phyloP scores from a whole-genome alignment of 108 stramenopile genomes.

The Nannochloropsis gaditana region DNA sequence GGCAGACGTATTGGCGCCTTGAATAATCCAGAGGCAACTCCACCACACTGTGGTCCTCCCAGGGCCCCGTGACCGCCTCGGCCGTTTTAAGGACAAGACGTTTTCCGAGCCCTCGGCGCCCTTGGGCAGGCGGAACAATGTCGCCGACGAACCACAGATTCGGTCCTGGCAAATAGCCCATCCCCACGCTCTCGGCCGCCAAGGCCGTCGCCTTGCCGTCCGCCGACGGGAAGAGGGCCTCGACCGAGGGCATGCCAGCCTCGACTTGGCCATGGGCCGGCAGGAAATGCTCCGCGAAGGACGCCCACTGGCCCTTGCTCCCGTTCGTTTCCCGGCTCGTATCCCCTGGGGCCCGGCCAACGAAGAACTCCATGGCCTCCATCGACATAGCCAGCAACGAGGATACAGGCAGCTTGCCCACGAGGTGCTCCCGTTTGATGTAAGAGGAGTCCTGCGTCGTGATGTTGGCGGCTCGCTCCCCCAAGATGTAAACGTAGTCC shows the following conservation, averaged over 20 bases:
- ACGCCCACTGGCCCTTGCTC: not conserved
- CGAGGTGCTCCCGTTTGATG: not conserved
- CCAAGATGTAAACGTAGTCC: not conserved
- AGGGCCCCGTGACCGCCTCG: not conserved
- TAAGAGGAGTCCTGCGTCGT: not conserved
- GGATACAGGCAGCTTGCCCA: not conserved
- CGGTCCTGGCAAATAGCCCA: not conserved
- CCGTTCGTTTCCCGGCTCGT: not conserved
- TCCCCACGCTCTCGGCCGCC: not conserved
- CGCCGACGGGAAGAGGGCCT: not conserved
- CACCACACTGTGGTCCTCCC: constrained; percentile 12
- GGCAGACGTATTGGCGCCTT: not conserved
- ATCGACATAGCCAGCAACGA: not conserved
- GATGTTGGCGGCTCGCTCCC: not conserved
- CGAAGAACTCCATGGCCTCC: not conserved
- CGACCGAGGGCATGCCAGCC: not conserved
- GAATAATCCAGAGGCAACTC: not conserved
- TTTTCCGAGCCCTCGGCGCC: not conserved
- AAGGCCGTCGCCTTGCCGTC: not conserved
- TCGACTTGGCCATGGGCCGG: not conserved
- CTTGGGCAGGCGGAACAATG: not conserved
- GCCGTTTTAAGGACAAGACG: not conserved
- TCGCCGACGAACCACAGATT: constrained; percentile 6
- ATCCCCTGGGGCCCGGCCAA: not conserved
- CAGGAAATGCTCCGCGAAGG: not conserved